Conservation (phyloP, 78 protist species). For the Fonticula alba region DNA sequence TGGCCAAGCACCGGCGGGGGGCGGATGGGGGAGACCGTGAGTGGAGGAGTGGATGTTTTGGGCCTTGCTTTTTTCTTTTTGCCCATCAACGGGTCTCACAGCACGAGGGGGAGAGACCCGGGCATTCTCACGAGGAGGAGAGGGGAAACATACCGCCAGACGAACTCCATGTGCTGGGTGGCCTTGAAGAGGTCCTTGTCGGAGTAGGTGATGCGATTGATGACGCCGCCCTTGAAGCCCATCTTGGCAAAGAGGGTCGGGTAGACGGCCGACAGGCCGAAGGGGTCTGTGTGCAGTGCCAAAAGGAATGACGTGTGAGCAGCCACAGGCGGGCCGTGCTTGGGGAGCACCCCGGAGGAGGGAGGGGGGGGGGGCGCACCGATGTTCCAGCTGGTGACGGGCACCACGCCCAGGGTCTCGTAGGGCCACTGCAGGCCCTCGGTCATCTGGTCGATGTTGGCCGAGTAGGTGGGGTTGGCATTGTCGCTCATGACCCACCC, state of each 20-base stretch:
- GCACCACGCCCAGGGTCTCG: slow-evolving; percentile 17
- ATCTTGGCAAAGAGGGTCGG: slow-evolving; percentile 13
- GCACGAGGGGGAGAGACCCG: too few relatives aligned
- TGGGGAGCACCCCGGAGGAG: too few relatives aligned
- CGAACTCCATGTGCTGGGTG: slow-evolving; percentile 31
- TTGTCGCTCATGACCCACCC: slow-evolving; percentile 45
- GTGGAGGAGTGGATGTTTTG: too few relatives aligned
- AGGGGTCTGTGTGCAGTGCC: slow-evolving; percentile 37
- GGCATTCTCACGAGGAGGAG: too few relatives aligned
- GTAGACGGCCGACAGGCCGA: slow-evolving; percentile 37
- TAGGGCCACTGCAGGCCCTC: slow-evolving; percentile 44
- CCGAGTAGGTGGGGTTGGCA: slow-evolving; percentile 22
- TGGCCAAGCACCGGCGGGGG: too few relatives aligned
- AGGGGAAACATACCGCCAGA: slow-evolving; percentile 50
- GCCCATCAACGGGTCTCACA: too few relatives aligned
- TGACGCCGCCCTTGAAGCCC: slow-evolving; percentile 35
- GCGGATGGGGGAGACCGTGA: too few relatives aligned
- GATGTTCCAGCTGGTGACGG: slow-evolving; percentile 44
- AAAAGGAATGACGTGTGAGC: not conserved
- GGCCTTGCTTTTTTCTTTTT: too few relatives aligned
- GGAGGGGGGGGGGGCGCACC: too few relatives aligned
- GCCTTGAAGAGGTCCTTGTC: not conserved
- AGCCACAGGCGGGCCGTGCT: not conserved
- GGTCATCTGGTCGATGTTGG: slow-evolving; percentile 45
- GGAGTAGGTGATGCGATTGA: slow-evolving; percentile 27